A percentile compares a stretch with the other conserved stretches of the same genome.
Conservation (phyloP, 805 yeast genomes). For the Ogataea pignaliae region DNA sequence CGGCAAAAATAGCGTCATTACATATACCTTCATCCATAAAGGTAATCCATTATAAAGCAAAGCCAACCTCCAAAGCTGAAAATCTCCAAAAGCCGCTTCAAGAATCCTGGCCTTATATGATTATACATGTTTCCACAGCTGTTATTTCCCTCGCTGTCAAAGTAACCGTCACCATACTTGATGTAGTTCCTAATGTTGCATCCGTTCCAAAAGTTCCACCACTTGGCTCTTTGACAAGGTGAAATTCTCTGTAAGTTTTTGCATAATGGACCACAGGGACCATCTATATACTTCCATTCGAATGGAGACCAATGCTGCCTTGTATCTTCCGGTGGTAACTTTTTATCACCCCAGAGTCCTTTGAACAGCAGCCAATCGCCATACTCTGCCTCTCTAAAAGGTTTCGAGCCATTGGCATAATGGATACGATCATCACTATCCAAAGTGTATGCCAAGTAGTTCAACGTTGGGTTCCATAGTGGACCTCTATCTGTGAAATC, state of each 20-base stretch:
- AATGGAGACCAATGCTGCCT: conserved; percentile 85
- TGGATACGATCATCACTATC: conserved; percentile 50
- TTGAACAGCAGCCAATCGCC: conserved; percentile 75
- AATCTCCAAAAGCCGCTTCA: conserved; percentile 31
- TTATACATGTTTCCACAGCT: conserved; percentile 56
- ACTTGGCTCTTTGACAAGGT: conserved; percentile 79
- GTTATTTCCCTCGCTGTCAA: conserved; percentile 78
- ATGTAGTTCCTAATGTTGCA: conserved; percentile 74
- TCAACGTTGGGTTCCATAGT: conserved; percentile 87
- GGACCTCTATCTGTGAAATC: conserved; percentile 96
- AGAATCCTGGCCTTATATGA: conserved; percentile 12
- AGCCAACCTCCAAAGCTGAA: conserved; percentile 43
- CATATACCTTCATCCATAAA: conserved; percentile 29
- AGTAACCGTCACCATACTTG: conserved; percentile 74
- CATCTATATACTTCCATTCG: conserved; percentile 87
- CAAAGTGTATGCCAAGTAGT: conserved; percentile 76
- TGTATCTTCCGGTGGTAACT: conserved; percentile 60
- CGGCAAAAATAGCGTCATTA: background rate
- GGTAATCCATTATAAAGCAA: conserved; percentile 37
- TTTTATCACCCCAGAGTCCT: conserved; percentile 92
- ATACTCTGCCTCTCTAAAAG: conserved; percentile 48
- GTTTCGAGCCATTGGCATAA: conserved; percentile 43
- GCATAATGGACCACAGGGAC: conserved; percentile 85
- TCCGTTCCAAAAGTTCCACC: conserved; percentile 89
- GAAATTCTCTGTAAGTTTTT: conserved; percentile 67